Evolutionary conservation across 352 stramenopile genomes (phyloP).

Genomic region (Phytophthora fragariae): DNA sequence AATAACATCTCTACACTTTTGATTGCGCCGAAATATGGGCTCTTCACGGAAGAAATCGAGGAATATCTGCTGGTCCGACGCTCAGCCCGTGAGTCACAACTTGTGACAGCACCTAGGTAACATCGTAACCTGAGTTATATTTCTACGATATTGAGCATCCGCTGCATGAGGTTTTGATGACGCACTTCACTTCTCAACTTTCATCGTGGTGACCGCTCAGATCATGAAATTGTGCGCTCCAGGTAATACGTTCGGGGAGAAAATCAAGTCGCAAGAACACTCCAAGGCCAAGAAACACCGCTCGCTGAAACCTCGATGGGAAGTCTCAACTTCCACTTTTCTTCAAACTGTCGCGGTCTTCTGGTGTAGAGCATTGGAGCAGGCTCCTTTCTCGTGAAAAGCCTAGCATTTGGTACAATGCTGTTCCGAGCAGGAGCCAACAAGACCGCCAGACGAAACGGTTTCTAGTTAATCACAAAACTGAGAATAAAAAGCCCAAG

Average conservation of each 20-base stretch:
- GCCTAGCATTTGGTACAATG: too few relatives aligned
- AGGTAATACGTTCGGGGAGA: slow-evolving; percentile 3
- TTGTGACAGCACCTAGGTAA: neutral
- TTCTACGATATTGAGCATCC: neutral
- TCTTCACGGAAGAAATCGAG: neutral
- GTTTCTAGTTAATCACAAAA: too few relatives aligned
- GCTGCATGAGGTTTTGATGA: neutral
- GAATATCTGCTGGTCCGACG: neutral
- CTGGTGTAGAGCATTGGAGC: neutral
- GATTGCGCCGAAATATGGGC: neutral
- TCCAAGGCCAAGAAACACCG: neutral
- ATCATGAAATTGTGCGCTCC: neutral
- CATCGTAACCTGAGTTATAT: neutral
- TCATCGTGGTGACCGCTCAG: neutral
- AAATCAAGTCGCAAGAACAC: slow-evolving; percentile 10
- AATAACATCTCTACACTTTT: neutral
- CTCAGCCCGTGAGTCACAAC: neutral
- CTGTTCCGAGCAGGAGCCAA: too few relatives aligned
- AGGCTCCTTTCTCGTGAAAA: neutral
- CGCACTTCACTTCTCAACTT: neutral
- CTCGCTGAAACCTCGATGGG: neutral
- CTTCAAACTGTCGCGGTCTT: neutral
- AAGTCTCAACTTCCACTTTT: slow-evolving; percentile 1
- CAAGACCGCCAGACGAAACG: too few relatives aligned
- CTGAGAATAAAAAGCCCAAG: too few relatives aligned